Percentiles rank a stretch among this genome's conserved stretches.
phyloP scores from a whole-genome alignment of 2,329 filamentous ascomycete genomes.

The Calonectria ilicicola region DNA sequence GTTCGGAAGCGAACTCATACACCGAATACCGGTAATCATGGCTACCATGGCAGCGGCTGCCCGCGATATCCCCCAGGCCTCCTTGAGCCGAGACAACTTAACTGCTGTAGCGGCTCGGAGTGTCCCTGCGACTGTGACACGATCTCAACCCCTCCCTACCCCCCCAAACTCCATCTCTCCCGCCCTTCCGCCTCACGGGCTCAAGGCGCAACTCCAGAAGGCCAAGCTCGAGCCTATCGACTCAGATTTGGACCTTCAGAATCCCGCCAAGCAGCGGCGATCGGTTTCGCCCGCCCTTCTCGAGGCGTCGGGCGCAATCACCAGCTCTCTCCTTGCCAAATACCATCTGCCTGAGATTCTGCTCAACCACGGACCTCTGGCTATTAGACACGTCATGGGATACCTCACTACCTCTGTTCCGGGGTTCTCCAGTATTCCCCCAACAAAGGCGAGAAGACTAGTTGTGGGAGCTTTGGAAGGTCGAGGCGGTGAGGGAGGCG shows the following conservation, averaged over 20 bases:
- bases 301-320: constrained; percentile 86
- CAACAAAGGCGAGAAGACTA: constrained; percentile 88
- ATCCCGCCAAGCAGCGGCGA: constrained; percentile 55
- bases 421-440: constrained; percentile 89
- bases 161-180: constrained; percentile 97
- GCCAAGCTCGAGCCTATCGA: constrained; percentile 76
- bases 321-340: constrained; percentile 85
- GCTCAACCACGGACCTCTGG: constrained; percentile 87
- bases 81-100: constrained; percentile 75
- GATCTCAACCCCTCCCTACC: constrained; percentile 79
- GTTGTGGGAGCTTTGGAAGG: constrained; percentile 94
- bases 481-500: constrained; percentile 73
- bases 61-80: constrained; percentile 75
- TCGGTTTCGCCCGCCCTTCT: constrained; percentile 63
- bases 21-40: constrained; percentile 62
- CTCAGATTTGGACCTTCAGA: constrained; percentile 88
- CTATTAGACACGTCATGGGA: constrained; percentile 95
- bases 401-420: constrained; percentile 94
- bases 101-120: constrained; percentile 77
- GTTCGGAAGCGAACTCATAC: constrained; percentile 57
- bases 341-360: constrained; percentile 92
- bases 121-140: constrained; percentile 70
- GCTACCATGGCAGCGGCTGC: constrained; percentile 75
- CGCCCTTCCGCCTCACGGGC: constrained; percentile 83
- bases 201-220: constrained; percentile 75